Evolutionary conservation across 139 green algal species (phyloP), one percentile per base, ranked within the genome.

Genomic region (Spirogloea muscicola): DNA sequence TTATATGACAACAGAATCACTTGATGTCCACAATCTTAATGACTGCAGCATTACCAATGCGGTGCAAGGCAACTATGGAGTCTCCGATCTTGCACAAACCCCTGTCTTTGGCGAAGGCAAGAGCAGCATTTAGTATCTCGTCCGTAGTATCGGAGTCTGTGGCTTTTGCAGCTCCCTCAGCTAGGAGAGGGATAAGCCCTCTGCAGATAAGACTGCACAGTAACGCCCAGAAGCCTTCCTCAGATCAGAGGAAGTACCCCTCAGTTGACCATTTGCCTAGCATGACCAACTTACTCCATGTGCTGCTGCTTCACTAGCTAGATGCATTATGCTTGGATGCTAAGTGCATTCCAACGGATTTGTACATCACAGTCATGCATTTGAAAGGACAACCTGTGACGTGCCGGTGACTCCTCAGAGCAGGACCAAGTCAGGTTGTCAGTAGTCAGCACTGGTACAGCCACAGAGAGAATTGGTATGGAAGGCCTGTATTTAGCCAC

Each of bases 401-500:
- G 52, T 0, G 82, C 82, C 4, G 86, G 67, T 3, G 46, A 51
- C 37, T 76, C 63, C 5, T 70, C 58, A 4, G 33, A 49, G 1
- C 34, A 42, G 5, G 46, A 25, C 74, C 48, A 73, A 16, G 71
- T 69, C 27, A 86, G 80, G 37, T 68, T 81, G 48, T 88, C 86
- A 3, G 74, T 65, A 3, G 52, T 71, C 10, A 85, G 37, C 16
- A 82, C 57, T 9, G 82, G 82, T 10, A 87, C 81, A 37, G 81
- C 82, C 36, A 84, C 82, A 13, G 82, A 83, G 25, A 87, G 62
- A 18, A 87, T 48, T 42, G 82, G 82, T 27, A 85, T 60, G 46
- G 65, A 31, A 2, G 83, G 83, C 9, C 83, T 29, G 57, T 87
- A 87, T 72, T 87, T 87, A 27, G 82, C 68, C 16, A 87, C 77